phyloP scores from a whole-genome alignment of 2,329 filamentous ascomycete genomes.

The Xylariomycetidae sp. region DNA sequence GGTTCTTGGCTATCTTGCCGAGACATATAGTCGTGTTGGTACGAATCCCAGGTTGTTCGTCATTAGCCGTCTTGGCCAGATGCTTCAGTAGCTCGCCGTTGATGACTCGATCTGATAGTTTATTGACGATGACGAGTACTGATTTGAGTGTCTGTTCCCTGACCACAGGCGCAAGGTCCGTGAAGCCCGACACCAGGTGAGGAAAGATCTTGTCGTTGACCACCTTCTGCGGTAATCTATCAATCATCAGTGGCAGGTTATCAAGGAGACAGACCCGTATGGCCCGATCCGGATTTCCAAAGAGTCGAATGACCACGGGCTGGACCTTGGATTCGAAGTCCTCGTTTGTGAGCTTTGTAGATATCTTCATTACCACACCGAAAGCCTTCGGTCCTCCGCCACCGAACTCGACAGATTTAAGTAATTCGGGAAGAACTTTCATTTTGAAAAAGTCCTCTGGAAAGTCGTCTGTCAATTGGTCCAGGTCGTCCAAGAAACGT shows the following conservation, averaged over 20 bases:
- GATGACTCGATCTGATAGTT: conserved; percentile 86
- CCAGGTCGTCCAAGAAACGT: conserved; percentile 80
- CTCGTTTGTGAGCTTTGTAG: conserved; percentile 78
- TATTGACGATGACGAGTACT: conserved; percentile 78
- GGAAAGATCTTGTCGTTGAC: conserved; percentile 98
- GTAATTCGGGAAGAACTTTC: conserved; percentile 87
- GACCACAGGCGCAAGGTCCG: conserved; percentile 83
- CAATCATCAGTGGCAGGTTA: conserved; percentile 85
- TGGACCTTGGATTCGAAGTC: conserved; percentile 84
- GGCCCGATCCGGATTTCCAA: conserved; percentile 85
- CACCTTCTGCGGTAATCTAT: conserved; percentile 78
- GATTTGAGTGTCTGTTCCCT: conserved; percentile 95
- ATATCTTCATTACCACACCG: conserved; percentile 82
- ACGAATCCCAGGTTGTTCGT: conserved; percentile 93
- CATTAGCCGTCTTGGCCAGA: conserved; percentile 92
- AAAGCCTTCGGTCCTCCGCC: conserved; percentile 93
- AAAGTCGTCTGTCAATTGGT: conserved; percentile 85
- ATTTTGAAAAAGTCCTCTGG: conserved; percentile 98
- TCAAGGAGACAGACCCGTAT: conserved; percentile 88
- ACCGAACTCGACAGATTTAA: conserved; percentile 99
- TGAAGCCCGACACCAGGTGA: conserved; percentile 93
- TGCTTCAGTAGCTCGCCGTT: conserved; percentile 91
- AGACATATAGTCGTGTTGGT: conserved; percentile 98
- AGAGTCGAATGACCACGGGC: conserved; percentile 81
- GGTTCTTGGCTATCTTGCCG: conserved; percentile 89